Conservation (phyloP, 257 asterid species). For the Rehmannia glutinosa region DNA sequence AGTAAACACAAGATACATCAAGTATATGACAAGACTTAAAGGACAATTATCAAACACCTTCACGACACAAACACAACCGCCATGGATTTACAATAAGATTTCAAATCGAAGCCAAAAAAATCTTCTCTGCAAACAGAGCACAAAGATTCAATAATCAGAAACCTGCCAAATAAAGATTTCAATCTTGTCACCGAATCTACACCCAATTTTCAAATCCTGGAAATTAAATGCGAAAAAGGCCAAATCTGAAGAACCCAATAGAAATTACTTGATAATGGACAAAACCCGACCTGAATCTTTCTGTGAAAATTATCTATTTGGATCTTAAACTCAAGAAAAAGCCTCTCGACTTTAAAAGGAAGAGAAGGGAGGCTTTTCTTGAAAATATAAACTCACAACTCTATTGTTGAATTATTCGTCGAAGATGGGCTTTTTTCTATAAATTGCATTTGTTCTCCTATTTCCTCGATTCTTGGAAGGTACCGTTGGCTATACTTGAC, state of each 20-base stretch:
- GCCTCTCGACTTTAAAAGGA: constrained; percentile 17
- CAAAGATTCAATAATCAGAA: neutral
- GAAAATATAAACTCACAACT: too few species aligned
- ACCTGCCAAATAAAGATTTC: neutral
- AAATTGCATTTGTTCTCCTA: neutral
- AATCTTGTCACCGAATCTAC: neutral
- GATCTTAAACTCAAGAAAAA: constrained; percentile 24
- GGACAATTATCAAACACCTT: constrained; percentile 16
- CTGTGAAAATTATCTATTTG: neutral
- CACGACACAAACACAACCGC: constrained; percentile 25
- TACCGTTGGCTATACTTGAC: neutral
- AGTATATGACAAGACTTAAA: constrained; percentile 25
- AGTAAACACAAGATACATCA: constrained; percentile 62
- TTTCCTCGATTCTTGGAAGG: constrained; percentile 26
- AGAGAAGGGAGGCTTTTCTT: constrained; percentile 22
- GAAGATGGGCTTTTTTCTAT: neutral
- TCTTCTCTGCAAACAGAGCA: neutral
- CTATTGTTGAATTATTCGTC: constrained; percentile 7
- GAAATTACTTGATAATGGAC: neutral
- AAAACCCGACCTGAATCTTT: neutral
- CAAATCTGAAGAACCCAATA: constrained; percentile 4
- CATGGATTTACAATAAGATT: constrained; percentile 22
- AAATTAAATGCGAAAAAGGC: neutral
- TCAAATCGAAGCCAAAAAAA: neutral
- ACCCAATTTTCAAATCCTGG: neutral